phyloP scores from a whole-genome alignment of 139 green algal genomes.

The Tetradesmus lagerheimii region DNA sequence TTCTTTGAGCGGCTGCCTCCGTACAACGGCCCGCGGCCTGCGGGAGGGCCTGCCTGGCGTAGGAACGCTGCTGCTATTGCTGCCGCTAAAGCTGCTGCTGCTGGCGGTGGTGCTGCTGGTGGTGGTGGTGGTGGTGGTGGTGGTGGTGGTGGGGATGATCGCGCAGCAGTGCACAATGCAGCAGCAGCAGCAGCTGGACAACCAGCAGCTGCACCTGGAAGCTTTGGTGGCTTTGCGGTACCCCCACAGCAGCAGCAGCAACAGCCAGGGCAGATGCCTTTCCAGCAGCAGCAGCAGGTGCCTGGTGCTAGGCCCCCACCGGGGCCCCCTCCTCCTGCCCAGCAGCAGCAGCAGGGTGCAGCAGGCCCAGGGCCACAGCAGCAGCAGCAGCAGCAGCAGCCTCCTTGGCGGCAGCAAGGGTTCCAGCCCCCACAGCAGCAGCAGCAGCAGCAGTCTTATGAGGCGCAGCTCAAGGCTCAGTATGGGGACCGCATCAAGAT shows the following conservation, averaged over 20 bases:
- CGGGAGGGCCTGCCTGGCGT: background rate
- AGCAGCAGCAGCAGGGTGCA: background rate
- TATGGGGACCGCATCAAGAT: background rate
- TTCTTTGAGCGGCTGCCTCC: constrained; percentile 2
- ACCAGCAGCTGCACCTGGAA: background rate
- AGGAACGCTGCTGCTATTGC: too few species aligned
- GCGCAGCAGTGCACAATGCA: background rate
- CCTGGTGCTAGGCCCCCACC: background rate
- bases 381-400: background rate
- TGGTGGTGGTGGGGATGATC: background rate
- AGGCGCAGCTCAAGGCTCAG: background rate
- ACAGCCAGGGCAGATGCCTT: background rate
- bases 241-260: background rate
- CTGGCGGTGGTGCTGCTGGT: background rate
- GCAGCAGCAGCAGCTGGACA: background rate
- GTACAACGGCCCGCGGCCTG: background rate
- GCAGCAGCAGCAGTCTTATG: background rate
- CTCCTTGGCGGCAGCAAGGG: background rate
- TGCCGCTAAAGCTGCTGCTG: background rate
- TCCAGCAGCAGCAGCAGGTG: constrained; percentile 17
- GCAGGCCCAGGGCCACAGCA: background rate
- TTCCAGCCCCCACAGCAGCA: constrained; percentile 6
- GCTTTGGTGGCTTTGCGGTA: background rate
- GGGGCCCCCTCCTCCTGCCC: background rate
- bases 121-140: background rate